Percentiles rank a stretch among this genome's conserved stretches.
Evolutionary conservation across 768 basidiomycete genomes (phyloP).

Genomic region (Lentinula boryana): DNA sequence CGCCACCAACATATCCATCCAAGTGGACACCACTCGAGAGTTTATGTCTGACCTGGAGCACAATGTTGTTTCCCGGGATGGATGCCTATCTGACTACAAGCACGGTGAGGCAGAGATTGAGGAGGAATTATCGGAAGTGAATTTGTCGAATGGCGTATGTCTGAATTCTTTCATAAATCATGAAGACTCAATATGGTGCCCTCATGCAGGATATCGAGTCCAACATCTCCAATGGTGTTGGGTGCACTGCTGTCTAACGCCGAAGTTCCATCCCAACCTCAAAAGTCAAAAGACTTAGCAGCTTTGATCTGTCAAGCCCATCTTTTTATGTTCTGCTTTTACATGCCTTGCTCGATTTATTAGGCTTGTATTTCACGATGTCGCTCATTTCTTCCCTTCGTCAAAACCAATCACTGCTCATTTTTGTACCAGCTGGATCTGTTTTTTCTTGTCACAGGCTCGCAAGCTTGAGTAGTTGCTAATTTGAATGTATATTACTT

Average conservation of each 20-base stretch:
- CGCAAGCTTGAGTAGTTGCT: too few relatives aligned
- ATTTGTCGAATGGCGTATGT: neutral
- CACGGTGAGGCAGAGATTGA: neutral
- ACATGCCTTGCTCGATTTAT: slow-evolving; percentile 12
- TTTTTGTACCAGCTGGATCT: too few relatives aligned
- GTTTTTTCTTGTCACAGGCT: too few relatives aligned
- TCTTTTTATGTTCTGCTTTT: slow-evolving; percentile 34
- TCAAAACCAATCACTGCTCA: too few relatives aligned
- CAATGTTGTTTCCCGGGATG: neutral
- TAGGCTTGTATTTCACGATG: too few relatives aligned
- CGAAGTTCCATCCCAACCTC: slow-evolving; percentile 12
- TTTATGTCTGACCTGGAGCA: neutral
- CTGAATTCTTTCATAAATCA: neutral
- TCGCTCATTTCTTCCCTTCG: too few relatives aligned
- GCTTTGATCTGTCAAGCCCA: too few relatives aligned
- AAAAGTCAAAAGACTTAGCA: neutral
- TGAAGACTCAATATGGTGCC: neutral
- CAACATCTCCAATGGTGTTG: neutral
- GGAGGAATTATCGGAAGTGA: neutral
- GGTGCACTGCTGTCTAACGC: neutral
- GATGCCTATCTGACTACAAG: neutral
- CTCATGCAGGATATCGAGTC: neutral
- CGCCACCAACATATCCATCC: slow-evolving; percentile 4
- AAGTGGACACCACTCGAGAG: slow-evolving; percentile 7
- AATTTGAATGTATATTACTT: too few relatives aligned